A percentile compares a stretch with the other conserved stretches of the same genome.
phyloP scores from a whole-genome alignment of 257 asterid genomes.

The Coffea eugenioides region DNA sequence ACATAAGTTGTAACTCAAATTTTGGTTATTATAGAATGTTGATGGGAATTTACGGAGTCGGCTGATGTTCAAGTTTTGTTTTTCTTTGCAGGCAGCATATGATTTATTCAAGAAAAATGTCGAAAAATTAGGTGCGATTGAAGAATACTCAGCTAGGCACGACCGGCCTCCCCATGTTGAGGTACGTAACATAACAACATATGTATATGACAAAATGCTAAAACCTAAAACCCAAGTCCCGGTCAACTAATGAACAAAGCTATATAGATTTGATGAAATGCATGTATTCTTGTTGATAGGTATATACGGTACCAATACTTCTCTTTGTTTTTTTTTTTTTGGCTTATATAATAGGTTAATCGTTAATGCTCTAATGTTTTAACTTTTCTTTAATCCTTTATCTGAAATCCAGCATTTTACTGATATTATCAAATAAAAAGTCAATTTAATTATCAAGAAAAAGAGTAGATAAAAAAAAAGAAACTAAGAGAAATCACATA shows the following conservation, averaged over 20 bases:
- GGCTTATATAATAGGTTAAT: too few species aligned
- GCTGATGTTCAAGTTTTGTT: neutral
- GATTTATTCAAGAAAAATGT: slow-evolving; percentile 68
- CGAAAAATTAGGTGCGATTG: slow-evolving; percentile 59
- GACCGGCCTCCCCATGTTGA: slow-evolving; percentile 66
- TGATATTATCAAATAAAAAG: neutral
- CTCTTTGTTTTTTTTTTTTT: too few species aligned
- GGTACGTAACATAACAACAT: slow-evolving; percentile 28
- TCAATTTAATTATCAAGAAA: neutral
- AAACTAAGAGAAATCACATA: neutral
- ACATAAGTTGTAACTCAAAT: too few species aligned
- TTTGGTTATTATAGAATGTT: too few species aligned
- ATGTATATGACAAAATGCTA: neutral
- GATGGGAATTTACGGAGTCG: neutral
- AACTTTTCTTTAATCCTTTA: neutral
- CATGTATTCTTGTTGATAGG: too few species aligned
- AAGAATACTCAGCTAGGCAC: slow-evolving; percentile 38
- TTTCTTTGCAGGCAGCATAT: slow-evolving; percentile 43
- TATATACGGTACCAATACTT: too few species aligned
- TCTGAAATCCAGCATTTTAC: neutral
- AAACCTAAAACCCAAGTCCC: neutral
- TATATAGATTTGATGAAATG: too few species aligned
- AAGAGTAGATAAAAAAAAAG: neutral
- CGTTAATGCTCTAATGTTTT: neutral
- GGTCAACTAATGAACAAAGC: neutral